Evolutionary conservation across 208 protist species (phyloP), one percentile per base, ranked within the genome.

Genomic region (Trypanosomatidae sp.): DNA sequence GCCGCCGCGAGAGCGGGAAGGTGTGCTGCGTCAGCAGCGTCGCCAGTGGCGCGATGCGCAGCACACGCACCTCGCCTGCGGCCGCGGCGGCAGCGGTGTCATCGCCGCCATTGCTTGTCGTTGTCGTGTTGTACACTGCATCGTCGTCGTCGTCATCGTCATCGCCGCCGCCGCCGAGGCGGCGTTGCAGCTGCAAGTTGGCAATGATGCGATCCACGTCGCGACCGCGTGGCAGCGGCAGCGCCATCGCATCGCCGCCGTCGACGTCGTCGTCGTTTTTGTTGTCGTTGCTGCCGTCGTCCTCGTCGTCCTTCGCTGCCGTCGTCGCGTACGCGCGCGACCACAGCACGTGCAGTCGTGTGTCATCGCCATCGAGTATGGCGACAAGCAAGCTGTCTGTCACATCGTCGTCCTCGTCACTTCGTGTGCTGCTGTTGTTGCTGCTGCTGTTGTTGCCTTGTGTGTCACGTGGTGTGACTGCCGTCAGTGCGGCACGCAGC

Each of bases 311-410:
- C 11, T 35, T 15, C 11, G 11, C 30, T 11, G 30, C n/a, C 11
- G 30, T n/a, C 11, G 11, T n/a, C 11, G 30, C 30, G n/a, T 35
- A n/a, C 11, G 11, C 11, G 11, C 11, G 11, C 11, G 30, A 42
- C 8, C 10, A 28, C 13, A 91, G 27, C 22, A 51, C 33, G 46
- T 76, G 71, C 27, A 71, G 28, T 15, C 52, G 44, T 28, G 55
- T 51, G 43, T 92, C 83, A 35, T 83, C 65, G 43, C 69, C 63
- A 45, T 80, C 71, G 13, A 76, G 38, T 19, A 92, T 32, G 28
- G 70, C 77, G 10, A 81, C 25, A 61, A 68, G 19, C 30, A 45
- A 2, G 20, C 20, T n/a, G 15, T 18, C 33, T 2, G 4, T n/a
- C 6, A 18, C 15, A 2, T 3, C 20, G 4, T 39, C 33, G 4